Conservation (phyloP, 2,329 filamentous ascomycete species). For the Penicillium digitatum region DNA sequence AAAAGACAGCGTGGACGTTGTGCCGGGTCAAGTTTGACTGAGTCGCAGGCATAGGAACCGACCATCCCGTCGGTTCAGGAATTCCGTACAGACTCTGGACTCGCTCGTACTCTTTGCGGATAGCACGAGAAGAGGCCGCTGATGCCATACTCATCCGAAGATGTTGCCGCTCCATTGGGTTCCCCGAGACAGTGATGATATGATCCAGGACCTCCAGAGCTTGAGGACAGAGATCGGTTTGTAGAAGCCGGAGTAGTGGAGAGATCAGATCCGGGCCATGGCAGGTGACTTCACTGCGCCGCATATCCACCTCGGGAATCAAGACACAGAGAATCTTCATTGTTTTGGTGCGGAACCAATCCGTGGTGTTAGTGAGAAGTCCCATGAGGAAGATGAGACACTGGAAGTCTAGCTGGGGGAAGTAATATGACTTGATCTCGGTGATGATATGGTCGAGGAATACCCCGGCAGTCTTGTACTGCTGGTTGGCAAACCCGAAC, state of each 20-base stretch:
- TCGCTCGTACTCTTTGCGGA: constrained; percentile 90
- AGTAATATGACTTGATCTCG: constrained; percentile 71
- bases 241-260: constrained; percentile 78
- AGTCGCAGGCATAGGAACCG: constrained; percentile 84
- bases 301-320: constrained; percentile 89
- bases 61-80: constrained; percentile 92
- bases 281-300: constrained; percentile 78
- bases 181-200: constrained; percentile 89
- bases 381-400: constrained; percentile 88
- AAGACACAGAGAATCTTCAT: constrained; percentile 84
- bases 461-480: constrained; percentile 65
- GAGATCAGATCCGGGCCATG: constrained; percentile 95
- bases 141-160: constrained; percentile 97
- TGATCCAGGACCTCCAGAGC: constrained; percentile 88
- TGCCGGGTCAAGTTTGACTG: constrained; percentile 81
- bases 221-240: constrained; percentile 90
- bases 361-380: constrained; percentile 77
- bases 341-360: constrained; percentile 88
- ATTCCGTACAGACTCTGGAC: constrained; percentile 96
- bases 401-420: constrained; percentile 76
- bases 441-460: constrained; percentile 71
- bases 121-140: constrained; percentile 69
- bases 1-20: constrained; percentile 95
- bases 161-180: constrained; percentile 89
- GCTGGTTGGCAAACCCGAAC: constrained; percentile 63